A percentile compares a stretch with the other conserved stretches of the same genome.
Conservation (phyloP, 2,329 filamentous ascomycete genomes). For the Sclerotinia subarctica region DNA sequence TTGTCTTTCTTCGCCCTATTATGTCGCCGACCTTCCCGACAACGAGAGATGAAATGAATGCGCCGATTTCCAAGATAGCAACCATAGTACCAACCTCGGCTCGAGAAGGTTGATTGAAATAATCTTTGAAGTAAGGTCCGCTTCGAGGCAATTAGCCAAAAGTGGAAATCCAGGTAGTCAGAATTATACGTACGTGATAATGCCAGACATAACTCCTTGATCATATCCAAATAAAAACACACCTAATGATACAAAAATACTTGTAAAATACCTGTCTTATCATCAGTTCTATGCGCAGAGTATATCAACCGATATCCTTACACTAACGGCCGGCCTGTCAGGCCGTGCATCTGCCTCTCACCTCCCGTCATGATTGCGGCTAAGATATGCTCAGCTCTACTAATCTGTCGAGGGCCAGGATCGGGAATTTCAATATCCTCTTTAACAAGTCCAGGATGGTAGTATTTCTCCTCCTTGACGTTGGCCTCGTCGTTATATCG, state of each 20-base stretch:
- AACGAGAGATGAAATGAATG: slow-evolving; percentile 81
- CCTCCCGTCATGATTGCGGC: slow-evolving; percentile 84
- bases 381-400: slow-evolving; percentile 66
- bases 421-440: slow-evolving; percentile 81
- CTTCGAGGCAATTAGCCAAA: slow-evolving; percentile 46
- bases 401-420: slow-evolving; percentile 60
- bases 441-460: slow-evolving; percentile 49
- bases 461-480: slow-evolving; percentile 44
- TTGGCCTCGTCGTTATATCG: slow-evolving; percentile 55
- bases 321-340: slow-evolving; percentile 94
- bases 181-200: slow-evolving; percentile 57
- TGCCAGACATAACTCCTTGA: slow-evolving; percentile 82
- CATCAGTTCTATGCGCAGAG: slow-evolving; percentile 20
- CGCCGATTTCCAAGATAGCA: slow-evolving; percentile 90
- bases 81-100: slow-evolving; percentile 96
- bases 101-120: slow-evolving; percentile 83
- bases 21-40: slow-evolving; percentile 90
- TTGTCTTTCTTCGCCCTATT: slow-evolving; percentile 83
- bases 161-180: neutral
- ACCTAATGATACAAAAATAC: slow-evolving; percentile 81
- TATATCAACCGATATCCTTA: slow-evolving; percentile 46
- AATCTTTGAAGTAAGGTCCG: slow-evolving; percentile 82
- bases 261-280: slow-evolving; percentile 78
- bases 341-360: slow-evolving; percentile 74
- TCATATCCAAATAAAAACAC: slow-evolving; percentile 90